A percentile compares a stretch with the other conserved stretches of the same genome.
These are phyloP conservation scores for Aspergillus haitiensis DNA, from an alignment of 495 filamentous ascomycete species.

Conservation along the genomic window DNA sequence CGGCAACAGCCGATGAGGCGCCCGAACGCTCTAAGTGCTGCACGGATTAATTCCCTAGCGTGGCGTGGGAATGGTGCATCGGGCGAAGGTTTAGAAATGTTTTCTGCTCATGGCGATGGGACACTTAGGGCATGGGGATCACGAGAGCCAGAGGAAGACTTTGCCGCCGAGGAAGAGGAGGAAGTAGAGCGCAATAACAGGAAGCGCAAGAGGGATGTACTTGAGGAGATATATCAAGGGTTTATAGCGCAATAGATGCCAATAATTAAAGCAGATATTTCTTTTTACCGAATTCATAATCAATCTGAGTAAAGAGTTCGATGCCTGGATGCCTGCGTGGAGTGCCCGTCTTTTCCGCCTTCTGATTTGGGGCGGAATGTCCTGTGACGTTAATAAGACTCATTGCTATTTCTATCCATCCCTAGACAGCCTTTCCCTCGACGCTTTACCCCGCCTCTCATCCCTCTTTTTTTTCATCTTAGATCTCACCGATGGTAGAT, in stretches of 20 bases:
- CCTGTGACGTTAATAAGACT: too few relatives aligned
- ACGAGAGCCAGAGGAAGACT: slow-evolving; percentile 54
- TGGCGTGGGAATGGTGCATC: slow-evolving; percentile 62
- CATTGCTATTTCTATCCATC: too few relatives aligned
- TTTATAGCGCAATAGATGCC: slow-evolving; percentile 23
- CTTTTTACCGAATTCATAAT: too few relatives aligned
- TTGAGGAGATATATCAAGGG: slow-evolving; percentile 48
- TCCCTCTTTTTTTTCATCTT: too few relatives aligned
- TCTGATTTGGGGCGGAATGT: too few relatives aligned
- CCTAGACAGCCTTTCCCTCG: too few relatives aligned
- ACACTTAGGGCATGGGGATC: slow-evolving; percentile 56
- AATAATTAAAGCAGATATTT: too few relatives aligned
- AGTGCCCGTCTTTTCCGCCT: too few relatives aligned
- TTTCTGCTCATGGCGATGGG: slow-evolving; percentile 56
- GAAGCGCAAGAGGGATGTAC: slow-evolving; percentile 53
- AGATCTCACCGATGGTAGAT: too few relatives aligned
- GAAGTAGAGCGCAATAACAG: slow-evolving; percentile 40
- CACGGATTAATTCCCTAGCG: slow-evolving; percentile 65
- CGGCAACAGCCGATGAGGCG: slow-evolving; percentile 32
- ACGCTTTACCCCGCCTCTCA: too few relatives aligned
- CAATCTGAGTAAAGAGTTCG: too few relatives aligned
- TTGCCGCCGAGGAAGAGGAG: slow-evolving; percentile 39
- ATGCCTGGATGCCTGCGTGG: too few relatives aligned
- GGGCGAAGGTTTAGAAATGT: slow-evolving; percentile 49
- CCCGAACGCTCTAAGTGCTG: slow-evolving; percentile 44